Conservation (phyloP, 169 alveolate species). For the Toxoplasma gondii region DNA sequence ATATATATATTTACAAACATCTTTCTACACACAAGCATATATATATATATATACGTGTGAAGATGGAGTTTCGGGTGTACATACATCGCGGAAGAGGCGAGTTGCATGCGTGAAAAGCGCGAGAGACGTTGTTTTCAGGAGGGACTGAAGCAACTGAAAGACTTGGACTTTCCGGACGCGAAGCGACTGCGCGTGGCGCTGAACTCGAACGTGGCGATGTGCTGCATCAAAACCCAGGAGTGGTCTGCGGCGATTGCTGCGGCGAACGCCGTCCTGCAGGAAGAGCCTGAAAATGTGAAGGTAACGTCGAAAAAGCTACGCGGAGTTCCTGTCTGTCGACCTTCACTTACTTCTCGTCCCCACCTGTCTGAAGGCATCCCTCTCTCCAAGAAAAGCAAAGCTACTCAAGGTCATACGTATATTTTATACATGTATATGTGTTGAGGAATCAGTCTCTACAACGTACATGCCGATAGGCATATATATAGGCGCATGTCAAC, state of each 20-base stretch:
- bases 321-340: neutral
- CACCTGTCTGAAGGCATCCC: neutral
- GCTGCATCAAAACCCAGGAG: constrained; percentile 43
- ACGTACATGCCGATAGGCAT: too few species aligned
- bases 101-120: too few species aligned
- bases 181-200: constrained; percentile 38
- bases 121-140: neutral
- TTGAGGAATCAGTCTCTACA: too few species aligned
- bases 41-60: neutral
- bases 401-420: neutral
- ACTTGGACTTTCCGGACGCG: neutral
- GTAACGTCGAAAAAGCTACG: neutral
- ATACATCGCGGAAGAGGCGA: too few species aligned
- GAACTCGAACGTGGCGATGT: constrained; percentile 46
- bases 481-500: neutral
- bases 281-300: constrained; percentile 52
- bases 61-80: too few species aligned
- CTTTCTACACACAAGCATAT: neutral
- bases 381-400: neutral
- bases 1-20: neutral
- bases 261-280: constrained; percentile 46
- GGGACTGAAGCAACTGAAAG: constrained; percentile 43
- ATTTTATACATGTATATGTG: too few species aligned
- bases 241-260: constrained; percentile 55
- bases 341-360: neutral